Conservation (phyloP, 2,329 filamentous ascomycete species). For the Pseudocercospora fuligena region DNA sequence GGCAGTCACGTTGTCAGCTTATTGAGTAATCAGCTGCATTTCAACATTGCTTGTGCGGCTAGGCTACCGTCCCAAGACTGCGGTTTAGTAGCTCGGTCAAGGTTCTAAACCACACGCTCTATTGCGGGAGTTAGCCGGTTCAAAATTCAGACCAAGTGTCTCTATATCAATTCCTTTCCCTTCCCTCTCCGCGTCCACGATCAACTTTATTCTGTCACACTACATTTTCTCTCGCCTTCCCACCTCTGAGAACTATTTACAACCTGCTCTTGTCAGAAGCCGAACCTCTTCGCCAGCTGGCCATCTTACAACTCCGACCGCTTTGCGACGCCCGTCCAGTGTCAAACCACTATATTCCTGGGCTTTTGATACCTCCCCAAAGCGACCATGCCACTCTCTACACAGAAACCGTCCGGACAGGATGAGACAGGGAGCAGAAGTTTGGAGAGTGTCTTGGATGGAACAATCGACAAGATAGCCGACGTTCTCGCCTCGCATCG, state of each 20-base stretch:
- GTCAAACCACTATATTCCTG: not conserved
- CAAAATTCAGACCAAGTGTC: not conserved
- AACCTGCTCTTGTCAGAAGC: not conserved
- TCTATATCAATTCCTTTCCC: not conserved
- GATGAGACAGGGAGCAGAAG: not conserved
- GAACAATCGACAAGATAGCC: not conserved
- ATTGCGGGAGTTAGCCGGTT: not conserved
- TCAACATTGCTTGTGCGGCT: not conserved
- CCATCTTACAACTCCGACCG: not conserved
- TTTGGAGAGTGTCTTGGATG: not conserved
- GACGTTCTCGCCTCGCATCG: not conserved
- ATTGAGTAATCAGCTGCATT: not conserved
- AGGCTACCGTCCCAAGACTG: not conserved
- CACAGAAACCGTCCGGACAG: not conserved
- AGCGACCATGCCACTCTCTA: not conserved
- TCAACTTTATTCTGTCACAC: not conserved
- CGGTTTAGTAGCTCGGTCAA: not conserved
- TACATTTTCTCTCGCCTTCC: not conserved
- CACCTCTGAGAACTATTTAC: not conserved
- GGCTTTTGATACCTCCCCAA: not conserved
- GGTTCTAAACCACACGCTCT: not conserved
- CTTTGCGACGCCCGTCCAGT: not conserved
- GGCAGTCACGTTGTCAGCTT: not conserved
- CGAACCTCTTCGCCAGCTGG: not conserved
- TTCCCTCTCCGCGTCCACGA: not conserved